These are phyloP conservation scores for Xylariaceae sp. DNA, from an alignment of 2,329 filamentous ascomycete genomes.

Conservation along the genomic window DNA sequence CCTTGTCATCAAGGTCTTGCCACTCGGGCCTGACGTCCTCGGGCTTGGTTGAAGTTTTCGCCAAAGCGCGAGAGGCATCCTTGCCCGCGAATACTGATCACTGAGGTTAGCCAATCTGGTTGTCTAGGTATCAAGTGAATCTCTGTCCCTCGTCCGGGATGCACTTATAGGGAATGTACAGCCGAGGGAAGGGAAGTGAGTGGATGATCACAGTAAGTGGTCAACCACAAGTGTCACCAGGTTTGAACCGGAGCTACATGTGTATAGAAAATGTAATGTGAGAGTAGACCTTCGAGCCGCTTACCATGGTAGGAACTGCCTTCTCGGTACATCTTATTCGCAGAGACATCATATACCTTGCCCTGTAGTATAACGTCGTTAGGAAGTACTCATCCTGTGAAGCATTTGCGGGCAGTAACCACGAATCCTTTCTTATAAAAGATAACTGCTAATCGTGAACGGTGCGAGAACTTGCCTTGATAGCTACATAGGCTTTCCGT, in stretches of 20 bases:
- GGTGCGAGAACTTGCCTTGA: slow-evolving; percentile 50
- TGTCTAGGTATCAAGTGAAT: not conserved
- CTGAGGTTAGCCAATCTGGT: slow-evolving; percentile 5
- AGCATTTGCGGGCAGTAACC: not conserved
- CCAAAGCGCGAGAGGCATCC: slow-evolving; percentile 89
- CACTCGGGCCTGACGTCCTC: slow-evolving; percentile 82
- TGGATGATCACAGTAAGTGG: not conserved
- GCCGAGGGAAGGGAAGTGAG: not conserved
- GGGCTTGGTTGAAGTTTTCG: slow-evolving; percentile 74
- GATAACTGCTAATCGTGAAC: slow-evolving; percentile 24
- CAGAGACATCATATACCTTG: slow-evolving; percentile 88
- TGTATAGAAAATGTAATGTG: not conserved
- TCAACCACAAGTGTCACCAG: not conserved
- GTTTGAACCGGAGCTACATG: not conserved
- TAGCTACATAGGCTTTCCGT: slow-evolving; percentile 61
- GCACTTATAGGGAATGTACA: not conserved
- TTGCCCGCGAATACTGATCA: slow-evolving; percentile 84
- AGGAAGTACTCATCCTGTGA: not conserved
- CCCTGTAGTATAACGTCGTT: slow-evolving; percentile 52
- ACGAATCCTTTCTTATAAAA: slow-evolving; percentile 22
- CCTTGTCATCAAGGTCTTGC: slow-evolving; percentile 75
- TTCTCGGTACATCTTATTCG: slow-evolving; percentile 79
- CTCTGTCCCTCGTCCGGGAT: not conserved
- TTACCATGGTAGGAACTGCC: slow-evolving; percentile 81
- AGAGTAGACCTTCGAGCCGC: slow-evolving; percentile 24